Percentiles rank a stretch among this genome's conserved stretches.
Conservation (phyloP, 495 filamentous ascomycete genomes). For the Hypoxylon cercidicola region DNA sequence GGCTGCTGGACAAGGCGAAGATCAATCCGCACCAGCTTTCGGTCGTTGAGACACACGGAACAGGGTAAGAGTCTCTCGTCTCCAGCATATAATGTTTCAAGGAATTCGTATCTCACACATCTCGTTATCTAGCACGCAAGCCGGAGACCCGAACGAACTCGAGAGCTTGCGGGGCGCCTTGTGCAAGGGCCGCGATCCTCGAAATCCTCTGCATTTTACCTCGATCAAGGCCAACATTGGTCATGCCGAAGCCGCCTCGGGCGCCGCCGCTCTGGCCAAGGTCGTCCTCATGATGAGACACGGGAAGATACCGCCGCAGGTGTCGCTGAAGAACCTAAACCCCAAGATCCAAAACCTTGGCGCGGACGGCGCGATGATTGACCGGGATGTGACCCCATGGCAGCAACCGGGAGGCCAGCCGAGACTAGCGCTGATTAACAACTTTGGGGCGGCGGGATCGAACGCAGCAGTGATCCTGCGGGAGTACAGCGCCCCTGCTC, state of each 20-base stretch:
- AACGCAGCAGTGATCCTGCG: constrained; percentile 28
- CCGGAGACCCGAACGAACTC: constrained; percentile 70
- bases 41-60: constrained; percentile 81
- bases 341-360: constrained; percentile 42
- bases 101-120: neutral
- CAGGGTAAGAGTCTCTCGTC: constrained; percentile 45
- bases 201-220: constrained; percentile 59
- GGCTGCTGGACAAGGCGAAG: constrained; percentile 66
- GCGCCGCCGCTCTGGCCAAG: constrained; percentile 53
- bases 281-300: constrained; percentile 58
- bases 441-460: constrained; percentile 33
- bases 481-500: constrained; percentile 2
- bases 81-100: neutral
- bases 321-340: constrained; percentile 53
- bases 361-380: constrained; percentile 51
- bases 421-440: constrained; percentile 52
- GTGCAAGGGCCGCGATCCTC: constrained; percentile 14
- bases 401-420: constrained; percentile 24
- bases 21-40: constrained; percentile 68
- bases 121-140: constrained; percentile 52
- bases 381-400: constrained; percentile 46
- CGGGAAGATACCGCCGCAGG: constrained; percentile 51
- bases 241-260: constrained; percentile 59
- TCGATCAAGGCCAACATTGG: constrained; percentile 60
- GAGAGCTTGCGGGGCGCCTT: constrained; percentile 72